Evolutionary conservation across 176 grass and related monocot genomes (phyloP), one percentile per base, ranked within the genome.

Genomic region (Carex cristatella): DNA sequence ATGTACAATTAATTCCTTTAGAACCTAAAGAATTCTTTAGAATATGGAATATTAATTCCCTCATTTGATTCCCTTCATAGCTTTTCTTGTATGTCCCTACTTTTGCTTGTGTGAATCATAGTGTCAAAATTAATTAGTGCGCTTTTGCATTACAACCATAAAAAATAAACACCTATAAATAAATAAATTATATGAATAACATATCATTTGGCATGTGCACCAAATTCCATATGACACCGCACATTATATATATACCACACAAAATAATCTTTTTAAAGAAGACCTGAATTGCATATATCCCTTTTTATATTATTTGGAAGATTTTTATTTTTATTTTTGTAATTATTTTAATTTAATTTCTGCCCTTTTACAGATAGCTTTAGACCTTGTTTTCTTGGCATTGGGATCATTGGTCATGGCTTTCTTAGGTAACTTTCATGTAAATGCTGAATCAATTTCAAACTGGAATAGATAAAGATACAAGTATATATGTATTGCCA

Each of bases 321-420:
- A 23, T 14, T 13, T 49, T 74, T 49, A 0, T 31, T 11, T 30
- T 76, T 11, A 0, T 83, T 32, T 19, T 42, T 30, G 1, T 46
- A 46, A 9, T 46, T 33, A 65, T 8, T 51, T 1, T 65, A 23
- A 23, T 23, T 23, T 23, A 23, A 23, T 23, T 23, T 23, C 23
- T 23, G 23, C 23, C 33, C 2, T 64, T 7, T 14, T 0, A 11
- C 88, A 99, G 96, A 95, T 90, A 80, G 83, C 96, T 9, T 53
- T 82, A 62, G 85, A 91, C 73, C 86, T 99, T 80, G 23, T 95
- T 65, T 94, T 89, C 88, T 64, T 99, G 91, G 93, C 96, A 12
- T 14, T 75, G 40, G 93, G 55, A 72, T 70, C 42, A 13, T 94
- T 89, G 86, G 76, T 95, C 67, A 81, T 94, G 91, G 89, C 90